These are phyloP conservation scores for Ceratopteris richardii DNA, from an alignment of 75 land plant species.

Conservation along the genomic window DNA sequence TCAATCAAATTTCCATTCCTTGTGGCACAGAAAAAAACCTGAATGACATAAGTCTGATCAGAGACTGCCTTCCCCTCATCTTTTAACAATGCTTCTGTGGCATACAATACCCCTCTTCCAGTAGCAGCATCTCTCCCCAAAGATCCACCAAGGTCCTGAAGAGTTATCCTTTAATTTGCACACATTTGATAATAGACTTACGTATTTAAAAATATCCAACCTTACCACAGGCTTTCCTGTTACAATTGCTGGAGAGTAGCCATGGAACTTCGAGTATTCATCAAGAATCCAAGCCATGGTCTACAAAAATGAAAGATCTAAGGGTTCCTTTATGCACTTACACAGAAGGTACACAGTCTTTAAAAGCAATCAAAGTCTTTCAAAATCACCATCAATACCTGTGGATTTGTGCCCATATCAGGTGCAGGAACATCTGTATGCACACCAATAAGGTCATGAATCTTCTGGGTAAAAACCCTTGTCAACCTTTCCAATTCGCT, in stretches of 20 bases:
- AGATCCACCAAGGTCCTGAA: constrained; percentile 77
- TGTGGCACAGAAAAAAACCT: too few relatives aligned
- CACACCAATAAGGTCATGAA: constrained; percentile 87
- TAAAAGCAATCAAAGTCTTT: neutral
- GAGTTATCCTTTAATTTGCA: too few relatives aligned
- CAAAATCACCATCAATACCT: constrained; percentile 32
- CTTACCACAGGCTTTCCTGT: constrained; percentile 96
- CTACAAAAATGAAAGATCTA: constrained; percentile 26
- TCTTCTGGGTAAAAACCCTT: constrained; percentile 85
- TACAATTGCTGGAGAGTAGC: constrained; percentile 86
- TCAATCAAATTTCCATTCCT: too few relatives aligned
- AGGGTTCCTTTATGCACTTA: too few relatives aligned
- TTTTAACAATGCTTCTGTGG: constrained; percentile 58
- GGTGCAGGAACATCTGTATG: constrained; percentile 94
- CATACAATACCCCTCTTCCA: constrained; percentile 69
- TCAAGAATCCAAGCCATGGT: constrained; percentile 98
- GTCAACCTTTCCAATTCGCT: constrained; percentile 78
- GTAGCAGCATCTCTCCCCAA: constrained; percentile 88
- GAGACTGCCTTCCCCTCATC: constrained; percentile 61
- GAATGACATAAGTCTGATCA: constrained; percentile 51
- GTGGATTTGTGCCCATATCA: constrained; percentile 94
- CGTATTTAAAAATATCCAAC: too few relatives aligned
- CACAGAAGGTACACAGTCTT: neutral
- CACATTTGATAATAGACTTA: too few relatives aligned
- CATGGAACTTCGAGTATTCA: constrained; percentile 95